Percentiles rank a stretch among this genome's conserved stretches.
phyloP scores from a whole-genome alignment of 768 basidiomycete species.

The Rhodocollybia butyracea region DNA sequence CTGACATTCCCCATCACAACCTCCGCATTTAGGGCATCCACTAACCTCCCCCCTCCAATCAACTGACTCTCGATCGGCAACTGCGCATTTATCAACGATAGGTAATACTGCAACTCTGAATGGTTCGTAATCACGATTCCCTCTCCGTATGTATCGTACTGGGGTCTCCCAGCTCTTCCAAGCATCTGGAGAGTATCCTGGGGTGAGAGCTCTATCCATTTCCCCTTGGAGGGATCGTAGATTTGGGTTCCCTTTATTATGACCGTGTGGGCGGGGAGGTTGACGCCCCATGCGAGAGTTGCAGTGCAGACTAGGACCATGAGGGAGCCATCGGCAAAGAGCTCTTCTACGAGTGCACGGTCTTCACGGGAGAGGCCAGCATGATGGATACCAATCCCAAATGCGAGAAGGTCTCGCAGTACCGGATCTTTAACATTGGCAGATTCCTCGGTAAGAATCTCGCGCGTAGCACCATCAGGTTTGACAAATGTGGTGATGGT shows the following conservation, averaged over 20 bases:
- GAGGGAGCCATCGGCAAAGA: constrained; percentile 88
- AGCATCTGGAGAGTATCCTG: constrained; percentile 99
- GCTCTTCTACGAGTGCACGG: constrained; percentile 87
- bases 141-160: constrained; percentile 93
- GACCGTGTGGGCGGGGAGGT: constrained; percentile 94
- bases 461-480: constrained; percentile 86
- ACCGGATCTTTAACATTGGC: constrained; percentile 79
- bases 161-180: constrained; percentile 94
- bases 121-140: constrained; percentile 99
- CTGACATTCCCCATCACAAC: constrained; percentile 92
- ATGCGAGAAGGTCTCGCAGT: constrained; percentile 86
- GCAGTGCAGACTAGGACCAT: constrained; percentile 97
- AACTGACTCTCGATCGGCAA: constrained; percentile 97
- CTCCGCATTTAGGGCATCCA: constrained; percentile 96
- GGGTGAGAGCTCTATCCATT: constrained; percentile 92
- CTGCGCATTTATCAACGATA: constrained; percentile 94
- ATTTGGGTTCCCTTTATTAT: constrained; percentile 99
- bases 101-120: constrained; percentile 93
- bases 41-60: constrained; percentile 63
- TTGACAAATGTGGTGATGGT: constrained; percentile 95
- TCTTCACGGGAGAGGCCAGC: constrained; percentile 95
- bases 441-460: constrained; percentile 85
- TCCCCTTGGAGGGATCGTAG: constrained; percentile 97
- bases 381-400: constrained; percentile 97
- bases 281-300: constrained; percentile 99